phyloP scores from a whole-genome alignment of 2,329 filamentous ascomycete genomes.

The Aspergillus calidoustus region DNA sequence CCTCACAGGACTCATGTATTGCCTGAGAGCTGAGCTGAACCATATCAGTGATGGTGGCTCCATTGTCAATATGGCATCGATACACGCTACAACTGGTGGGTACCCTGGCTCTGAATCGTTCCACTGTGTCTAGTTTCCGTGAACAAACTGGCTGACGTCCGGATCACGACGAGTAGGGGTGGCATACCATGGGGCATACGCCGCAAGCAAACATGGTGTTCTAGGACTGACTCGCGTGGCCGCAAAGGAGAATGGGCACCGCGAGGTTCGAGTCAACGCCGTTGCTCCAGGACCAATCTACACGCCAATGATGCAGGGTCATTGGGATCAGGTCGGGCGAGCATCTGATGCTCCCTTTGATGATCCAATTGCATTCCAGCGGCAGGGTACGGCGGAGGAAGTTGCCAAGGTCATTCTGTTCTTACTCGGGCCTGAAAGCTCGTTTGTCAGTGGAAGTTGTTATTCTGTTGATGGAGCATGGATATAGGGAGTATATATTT shows the following conservation, averaged over 20 bases:
- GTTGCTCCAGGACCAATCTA: constrained; percentile 11
- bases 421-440: constrained; percentile 7
- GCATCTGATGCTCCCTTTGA: constrained; percentile 4
- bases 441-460: constrained; percentile 12
- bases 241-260: constrained; percentile 10
- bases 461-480: constrained; percentile 10
- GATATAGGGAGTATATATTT: not conserved
- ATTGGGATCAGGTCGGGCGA: not conserved
- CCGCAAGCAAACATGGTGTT: constrained; percentile 5
- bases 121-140: too few relatives aligned
- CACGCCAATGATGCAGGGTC: constrained; percentile 3
- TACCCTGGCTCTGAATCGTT: too few relatives aligned
- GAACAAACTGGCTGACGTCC: too few relatives aligned
- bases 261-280: constrained; percentile 7
- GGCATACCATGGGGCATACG: constrained; percentile 4
- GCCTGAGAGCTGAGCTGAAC: constrained; percentile 5
- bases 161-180: not conserved
- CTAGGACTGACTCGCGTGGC: constrained; percentile 3
- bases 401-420: constrained; percentile 2
- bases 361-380: constrained; percentile 4
- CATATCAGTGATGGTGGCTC: not conserved
- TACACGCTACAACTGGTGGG: not conserved
- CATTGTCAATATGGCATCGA: constrained; percentile 13
- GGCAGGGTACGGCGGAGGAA: constrained; percentile 3
- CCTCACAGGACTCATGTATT: constrained; percentile 3